Conservation (phyloP, 371 early-diverging fungal genomes). For the Mortierella sp. region DNA sequence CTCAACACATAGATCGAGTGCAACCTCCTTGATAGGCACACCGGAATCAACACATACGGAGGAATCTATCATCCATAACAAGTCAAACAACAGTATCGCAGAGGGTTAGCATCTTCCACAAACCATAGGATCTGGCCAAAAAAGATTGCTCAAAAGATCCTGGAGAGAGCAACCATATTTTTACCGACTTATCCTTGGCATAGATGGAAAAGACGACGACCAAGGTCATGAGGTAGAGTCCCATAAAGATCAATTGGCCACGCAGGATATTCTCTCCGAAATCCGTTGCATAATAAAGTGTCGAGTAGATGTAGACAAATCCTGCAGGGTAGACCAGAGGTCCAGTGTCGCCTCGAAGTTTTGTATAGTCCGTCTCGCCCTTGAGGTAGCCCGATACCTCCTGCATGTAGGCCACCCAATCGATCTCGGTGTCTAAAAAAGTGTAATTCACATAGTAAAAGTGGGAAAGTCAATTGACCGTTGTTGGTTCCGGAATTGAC, state of each 20-base stretch:
- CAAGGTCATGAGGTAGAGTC: slow-evolving; percentile 77
- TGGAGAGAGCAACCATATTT: neutral
- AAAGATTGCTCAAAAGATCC: neutral
- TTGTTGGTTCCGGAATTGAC: neutral
- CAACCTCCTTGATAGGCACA: slow-evolving; percentile 82
- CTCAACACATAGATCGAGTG: slow-evolving; percentile 94
- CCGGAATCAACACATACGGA: slow-evolving; percentile 69
- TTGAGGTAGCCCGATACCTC: slow-evolving; percentile 81
- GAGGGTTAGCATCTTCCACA: neutral
- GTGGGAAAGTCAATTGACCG: neutral
- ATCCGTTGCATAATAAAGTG: slow-evolving; percentile 76
- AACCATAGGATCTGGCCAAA: neutral
- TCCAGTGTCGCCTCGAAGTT: slow-evolving; percentile 91
- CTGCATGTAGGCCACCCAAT: slow-evolving; percentile 96
- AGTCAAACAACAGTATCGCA: neutral
- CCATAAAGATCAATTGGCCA: slow-evolving; percentile 89
- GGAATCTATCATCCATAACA: slow-evolving; percentile 64
- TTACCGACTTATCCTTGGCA: slow-evolving; percentile 44
- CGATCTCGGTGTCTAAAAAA: slow-evolving; percentile 91
- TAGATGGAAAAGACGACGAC: slow-evolving; percentile 78
- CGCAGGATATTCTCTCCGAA: slow-evolving; percentile 75
- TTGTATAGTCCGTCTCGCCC: slow-evolving; percentile 87
- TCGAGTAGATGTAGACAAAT: slow-evolving; percentile 88
- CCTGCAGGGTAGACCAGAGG: slow-evolving; percentile 97
- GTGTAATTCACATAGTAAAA: neutral